A percentile compares a stretch with the other conserved stretches of the same genome.
These are phyloP conservation scores for Yarrowia porcina DNA, from an alignment of 805 yeast species.

Conservation along the genomic window DNA sequence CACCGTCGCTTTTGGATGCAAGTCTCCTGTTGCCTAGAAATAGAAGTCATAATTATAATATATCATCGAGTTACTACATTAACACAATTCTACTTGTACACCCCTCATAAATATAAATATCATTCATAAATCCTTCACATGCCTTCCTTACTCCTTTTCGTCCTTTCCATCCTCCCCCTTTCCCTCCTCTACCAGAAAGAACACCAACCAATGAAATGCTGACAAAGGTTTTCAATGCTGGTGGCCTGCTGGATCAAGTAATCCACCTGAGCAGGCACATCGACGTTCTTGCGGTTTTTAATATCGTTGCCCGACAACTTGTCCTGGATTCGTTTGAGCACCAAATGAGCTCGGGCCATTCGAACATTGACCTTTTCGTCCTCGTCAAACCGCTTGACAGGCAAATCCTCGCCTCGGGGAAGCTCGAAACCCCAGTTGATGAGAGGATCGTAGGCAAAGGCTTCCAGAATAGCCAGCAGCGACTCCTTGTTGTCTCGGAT, in stretches of 20 bases:
- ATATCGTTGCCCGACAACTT: slow-evolving; percentile 94
- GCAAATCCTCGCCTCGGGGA: slow-evolving; percentile 44
- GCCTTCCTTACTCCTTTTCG: not conserved
- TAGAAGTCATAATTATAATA: too few species aligned
- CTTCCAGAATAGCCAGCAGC: slow-evolving; percentile 94
- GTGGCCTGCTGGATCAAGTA: slow-evolving; percentile 93
- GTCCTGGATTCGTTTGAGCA: slow-evolving; percentile 83
- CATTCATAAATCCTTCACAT: not conserved
- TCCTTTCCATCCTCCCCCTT: not conserved
- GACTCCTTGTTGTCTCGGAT: slow-evolving; percentile 92
- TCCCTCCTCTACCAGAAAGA: slow-evolving; percentile 75
- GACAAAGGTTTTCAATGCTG: slow-evolving; percentile 90
- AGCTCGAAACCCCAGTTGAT: slow-evolving; percentile 98
- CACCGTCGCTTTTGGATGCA: not conserved
- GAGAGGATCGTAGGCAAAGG: slow-evolving; percentile 97
- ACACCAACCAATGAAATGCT: slow-evolving; percentile 98
- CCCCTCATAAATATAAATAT: slow-evolving; percentile 4
- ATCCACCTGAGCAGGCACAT: slow-evolving; percentile 88
- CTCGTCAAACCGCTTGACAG: slow-evolving; percentile 47
- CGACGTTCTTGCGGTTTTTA: slow-evolving; percentile 62
- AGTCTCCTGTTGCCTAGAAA: not conserved
- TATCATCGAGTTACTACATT: too few species aligned
- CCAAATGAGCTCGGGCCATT: slow-evolving; percentile 87
- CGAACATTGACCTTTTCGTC: slow-evolving; percentile 70
- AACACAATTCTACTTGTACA: too few species aligned